Evolutionary conservation across 73 alveolate genomes (phyloP), one percentile per base, ranked within the genome.

Genomic region (Diophrys sp.): DNA sequence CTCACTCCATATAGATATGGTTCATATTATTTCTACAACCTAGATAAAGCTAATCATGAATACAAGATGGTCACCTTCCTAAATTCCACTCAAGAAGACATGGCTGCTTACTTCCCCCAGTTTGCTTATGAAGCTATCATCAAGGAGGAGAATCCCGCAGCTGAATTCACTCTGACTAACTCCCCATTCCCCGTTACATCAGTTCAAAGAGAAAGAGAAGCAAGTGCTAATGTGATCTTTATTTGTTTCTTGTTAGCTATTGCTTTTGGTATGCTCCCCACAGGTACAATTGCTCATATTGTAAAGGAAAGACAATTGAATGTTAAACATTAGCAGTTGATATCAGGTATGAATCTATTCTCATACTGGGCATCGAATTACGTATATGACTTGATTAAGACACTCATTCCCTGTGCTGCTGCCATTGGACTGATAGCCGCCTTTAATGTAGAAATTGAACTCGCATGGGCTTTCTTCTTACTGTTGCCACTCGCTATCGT

Each of bases 321-420:
- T 25, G 27, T 89, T 5, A 94, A 95, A 71, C 99, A 96, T 84
- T 83, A 91, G 85, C 93, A 93, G 78, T 72, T 91, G 55, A 94
- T 96, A 24, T 87, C 97, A 70, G 99, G 99, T 2, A 91, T 96
- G 72, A 75, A 90, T 14, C 87, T 93, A 29, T 57, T 86, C 30
- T 92, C 98, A 23, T 96, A 96, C 77, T 96, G 99, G 99, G 73
- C 87, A 31, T 76, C 97, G 30, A 95, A 95, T 88, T 94, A 78
- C 87, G n/a, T 88, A 18, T 95, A 91, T 81, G 99, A 96, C 80
- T 75, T 95, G 44, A 73, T 81, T 2, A 96, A 96, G 82, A 90
- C 93, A 68, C 70, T 91, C 29, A 54, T 95, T 24, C 96, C 98
- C 8, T 86, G 94, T 1, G 94, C 89, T 1, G 72, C 93, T 0